These are phyloP conservation scores for Arthrobotrys conoides DNA, from an alignment of 2,329 filamentous ascomycete genomes.

Conservation along the genomic window DNA sequence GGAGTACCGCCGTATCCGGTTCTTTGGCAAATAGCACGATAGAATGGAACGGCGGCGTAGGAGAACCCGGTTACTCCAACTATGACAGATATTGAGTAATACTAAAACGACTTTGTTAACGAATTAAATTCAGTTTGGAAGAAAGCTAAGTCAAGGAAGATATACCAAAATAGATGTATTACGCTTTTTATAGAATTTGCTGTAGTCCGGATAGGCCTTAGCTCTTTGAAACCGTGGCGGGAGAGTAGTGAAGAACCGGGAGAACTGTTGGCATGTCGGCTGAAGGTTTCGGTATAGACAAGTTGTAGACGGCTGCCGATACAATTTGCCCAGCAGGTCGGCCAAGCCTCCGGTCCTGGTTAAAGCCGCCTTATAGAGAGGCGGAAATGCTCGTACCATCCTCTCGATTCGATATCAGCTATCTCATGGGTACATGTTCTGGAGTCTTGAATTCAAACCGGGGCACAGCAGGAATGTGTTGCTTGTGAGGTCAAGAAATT, in stretches of 20 bases:
- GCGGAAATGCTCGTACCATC: constrained; percentile 51
- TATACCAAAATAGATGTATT: constrained; percentile 55
- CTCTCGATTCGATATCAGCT: constrained; percentile 36
- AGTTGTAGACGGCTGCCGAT: constrained; percentile 44
- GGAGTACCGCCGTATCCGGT: constrained; percentile 74
- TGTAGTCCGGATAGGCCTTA: constrained; percentile 49
- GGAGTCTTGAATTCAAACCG: too few species aligned
- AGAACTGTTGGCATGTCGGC: background rate
- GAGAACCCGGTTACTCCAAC: constrained; percentile 83
- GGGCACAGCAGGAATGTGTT: constrained; percentile 35
- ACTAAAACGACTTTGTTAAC: constrained; percentile 33
- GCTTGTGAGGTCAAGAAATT: constrained; percentile 53
- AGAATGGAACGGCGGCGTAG: constrained; percentile 86
- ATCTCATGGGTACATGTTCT: constrained; percentile 39
- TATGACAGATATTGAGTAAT: constrained; percentile 81
- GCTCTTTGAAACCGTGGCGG: constrained; percentile 32
- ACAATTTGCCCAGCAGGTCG: constrained; percentile 44
- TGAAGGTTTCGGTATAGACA: constrained; percentile 45
- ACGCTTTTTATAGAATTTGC: constrained; percentile 53
- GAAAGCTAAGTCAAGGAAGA: background rate
- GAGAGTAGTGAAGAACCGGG: constrained; percentile 54
- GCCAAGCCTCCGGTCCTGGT: constrained; percentile 20
- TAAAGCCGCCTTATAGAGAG: constrained; percentile 26
- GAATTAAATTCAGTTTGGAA: background rate
- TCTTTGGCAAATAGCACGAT: constrained; percentile 74